Evolutionary conservation across 805 yeast genomes (phyloP).

Genomic region (Candida manassasensis): DNA sequence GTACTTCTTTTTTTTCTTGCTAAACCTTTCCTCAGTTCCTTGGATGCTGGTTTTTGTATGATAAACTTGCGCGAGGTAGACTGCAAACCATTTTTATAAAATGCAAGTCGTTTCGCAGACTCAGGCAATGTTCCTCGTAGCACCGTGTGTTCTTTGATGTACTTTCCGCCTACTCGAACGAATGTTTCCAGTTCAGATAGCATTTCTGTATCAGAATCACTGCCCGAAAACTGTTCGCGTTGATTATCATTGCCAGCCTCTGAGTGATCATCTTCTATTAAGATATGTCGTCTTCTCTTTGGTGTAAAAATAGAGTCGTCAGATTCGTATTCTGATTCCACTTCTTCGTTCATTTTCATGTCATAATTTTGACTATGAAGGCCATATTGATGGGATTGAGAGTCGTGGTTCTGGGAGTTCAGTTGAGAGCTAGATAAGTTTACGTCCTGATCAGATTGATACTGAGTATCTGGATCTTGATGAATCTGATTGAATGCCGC

Average conservation of each 20-base stretch:
- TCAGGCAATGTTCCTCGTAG: slow-evolving; percentile 37
- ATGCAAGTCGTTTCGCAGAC: slow-evolving; percentile 30
- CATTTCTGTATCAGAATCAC: slow-evolving; percentile 1
- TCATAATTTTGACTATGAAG: no score
- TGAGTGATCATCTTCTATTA: slow-evolving; percentile 9
- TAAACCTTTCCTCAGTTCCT: slow-evolving; percentile 30
- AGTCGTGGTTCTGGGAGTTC: neutral
- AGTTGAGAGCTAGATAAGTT: neutral
- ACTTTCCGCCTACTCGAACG: slow-evolving; percentile 23
- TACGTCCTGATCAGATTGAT: neutral
- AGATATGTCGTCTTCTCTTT: neutral
- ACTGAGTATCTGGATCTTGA: neutral
- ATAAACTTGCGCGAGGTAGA: slow-evolving; percentile 1
- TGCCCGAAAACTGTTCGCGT: neutral
- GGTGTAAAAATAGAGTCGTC: slow-evolving; percentile 3
- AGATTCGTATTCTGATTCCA: slow-evolving; percentile 3
- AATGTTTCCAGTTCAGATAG: slow-evolving; percentile 6
- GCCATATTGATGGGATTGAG: no score
- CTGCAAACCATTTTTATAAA: slow-evolving; percentile 13
- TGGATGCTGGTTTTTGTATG: slow-evolving; percentile 1
- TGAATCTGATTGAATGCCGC: neutral
- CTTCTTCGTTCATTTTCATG: no score
- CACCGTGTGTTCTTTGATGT: slow-evolving; percentile 24
- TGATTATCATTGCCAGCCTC: slow-evolving; percentile 1
- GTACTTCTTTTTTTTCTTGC: slow-evolving; percentile 23